These are phyloP conservation scores for Periconia sp. DNA, from an alignment of 2,329 filamentous ascomycete species.

Conservation along the genomic window DNA sequence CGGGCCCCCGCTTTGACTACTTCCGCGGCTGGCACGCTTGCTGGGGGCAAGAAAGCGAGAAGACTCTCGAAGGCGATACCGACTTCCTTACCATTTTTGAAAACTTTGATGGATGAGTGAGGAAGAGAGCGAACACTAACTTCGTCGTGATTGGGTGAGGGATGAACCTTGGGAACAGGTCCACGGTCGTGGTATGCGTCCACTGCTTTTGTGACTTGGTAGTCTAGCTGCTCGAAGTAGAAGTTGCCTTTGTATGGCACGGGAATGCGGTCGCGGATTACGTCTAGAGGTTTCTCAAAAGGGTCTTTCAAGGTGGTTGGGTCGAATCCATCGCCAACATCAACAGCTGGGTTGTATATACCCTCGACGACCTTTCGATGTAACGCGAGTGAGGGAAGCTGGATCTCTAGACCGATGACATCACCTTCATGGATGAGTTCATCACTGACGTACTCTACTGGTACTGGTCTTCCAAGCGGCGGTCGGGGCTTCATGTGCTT, in stretches of 20 bases:
- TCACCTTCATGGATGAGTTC: conserved; percentile 87
- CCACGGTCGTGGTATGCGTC: conserved; percentile 66
- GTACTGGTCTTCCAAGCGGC: conserved; percentile 40
- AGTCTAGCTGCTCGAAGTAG: conserved; percentile 93
- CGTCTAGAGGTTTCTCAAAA: conserved; percentile 69
- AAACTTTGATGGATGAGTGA: conserved; percentile 83
- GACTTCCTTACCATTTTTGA: conserved; percentile 88
- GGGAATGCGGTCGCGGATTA: conserved; percentile 92
- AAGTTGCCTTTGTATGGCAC: conserved; percentile 93
- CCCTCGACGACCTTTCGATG: conserved; percentile 89
- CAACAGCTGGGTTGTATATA: conserved; percentile 84
- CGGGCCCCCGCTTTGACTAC: conserved; percentile 75
- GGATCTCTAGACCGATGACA: conserved; percentile 92
- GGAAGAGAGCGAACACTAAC: conserved; percentile 86
- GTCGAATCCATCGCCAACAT: conserved; percentile 66
- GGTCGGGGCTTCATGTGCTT: conserved; percentile 48
- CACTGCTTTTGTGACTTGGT: conserved; percentile 84
- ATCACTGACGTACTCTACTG: conserved; percentile 61
- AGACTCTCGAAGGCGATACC: conserved; percentile 89
- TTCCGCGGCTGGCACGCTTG: conserved; percentile 74
- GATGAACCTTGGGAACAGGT: conserved; percentile 68
- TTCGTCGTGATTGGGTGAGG: conserved; percentile 73
- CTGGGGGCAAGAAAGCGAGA: conserved; percentile 88
- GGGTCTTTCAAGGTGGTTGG: conserved; percentile 45
- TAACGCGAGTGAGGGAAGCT: conserved; percentile 80